These are phyloP conservation scores for Glaciozyma martinii DNA, from an alignment of 768 basidiomycete species.

Conservation along the genomic window DNA sequence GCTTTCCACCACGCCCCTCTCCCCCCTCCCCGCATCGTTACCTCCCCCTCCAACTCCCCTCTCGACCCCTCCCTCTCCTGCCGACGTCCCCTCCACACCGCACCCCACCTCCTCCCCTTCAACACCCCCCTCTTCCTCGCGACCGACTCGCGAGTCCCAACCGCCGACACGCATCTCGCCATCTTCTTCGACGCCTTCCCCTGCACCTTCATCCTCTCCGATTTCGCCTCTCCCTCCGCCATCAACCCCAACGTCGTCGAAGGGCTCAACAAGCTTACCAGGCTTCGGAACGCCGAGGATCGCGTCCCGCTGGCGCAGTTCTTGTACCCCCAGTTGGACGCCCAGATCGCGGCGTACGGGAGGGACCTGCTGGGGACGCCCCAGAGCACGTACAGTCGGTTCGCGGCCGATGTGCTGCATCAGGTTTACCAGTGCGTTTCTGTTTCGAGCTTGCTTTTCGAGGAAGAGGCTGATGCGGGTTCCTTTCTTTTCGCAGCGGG, in stretches of 20 bases:
- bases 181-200: constrained; percentile 53
- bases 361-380: constrained; percentile 57
- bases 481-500: constrained; percentile 31
- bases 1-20: no score
- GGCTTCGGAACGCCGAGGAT: constrained; percentile 47
- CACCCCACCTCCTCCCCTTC: constrained; percentile 40
- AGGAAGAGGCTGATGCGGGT: no score
- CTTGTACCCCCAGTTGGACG: constrained; percentile 60
- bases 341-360: constrained; percentile 56
- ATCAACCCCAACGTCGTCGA: constrained; percentile 15
- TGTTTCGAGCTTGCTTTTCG: not conserved
- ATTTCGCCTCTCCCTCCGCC: constrained; percentile 41
- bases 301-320: constrained; percentile 46
- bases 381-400: constrained; percentile 66
- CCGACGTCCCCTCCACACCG: constrained; percentile 42
- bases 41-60: constrained; percentile 36
- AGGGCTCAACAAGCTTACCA: constrained; percentile 37
- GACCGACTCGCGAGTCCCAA: constrained; percentile 50
- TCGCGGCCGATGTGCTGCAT: constrained; percentile 61
- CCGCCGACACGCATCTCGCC: constrained; percentile 44
- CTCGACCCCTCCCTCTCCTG: constrained; percentile 41
- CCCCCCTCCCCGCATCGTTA: constrained; percentile 33
- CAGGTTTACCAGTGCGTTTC: constrained; percentile 45
- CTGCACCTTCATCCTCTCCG: constrained; percentile 53
- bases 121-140: constrained; percentile 60